Evolutionary conservation across 805 yeast species (phyloP).

Genomic region (Sugiyamaella americana): DNA sequence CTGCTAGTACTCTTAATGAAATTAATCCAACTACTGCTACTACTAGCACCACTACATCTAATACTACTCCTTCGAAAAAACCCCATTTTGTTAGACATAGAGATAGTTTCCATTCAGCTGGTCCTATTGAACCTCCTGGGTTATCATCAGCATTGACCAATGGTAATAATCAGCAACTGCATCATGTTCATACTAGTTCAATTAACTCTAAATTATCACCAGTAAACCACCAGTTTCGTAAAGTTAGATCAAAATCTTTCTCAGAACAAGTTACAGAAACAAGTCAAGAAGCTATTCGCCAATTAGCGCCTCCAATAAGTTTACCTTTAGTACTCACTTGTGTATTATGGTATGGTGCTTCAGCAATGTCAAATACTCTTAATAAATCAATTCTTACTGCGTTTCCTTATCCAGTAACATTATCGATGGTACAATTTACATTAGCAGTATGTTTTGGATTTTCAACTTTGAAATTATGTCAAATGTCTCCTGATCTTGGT

Average conservation of each 20-base stretch:
- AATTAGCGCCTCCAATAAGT: constrained; percentile 38
- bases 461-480: constrained; percentile 37
- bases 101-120: background rate
- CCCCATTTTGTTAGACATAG: background rate
- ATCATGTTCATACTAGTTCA: background rate
- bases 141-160: background rate
- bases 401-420: constrained; percentile 77
- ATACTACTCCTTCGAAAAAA: background rate
- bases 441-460: constrained; percentile 62
- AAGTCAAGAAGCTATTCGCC: constrained; percentile 33
- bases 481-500: constrained; percentile 27
- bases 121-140: background rate
- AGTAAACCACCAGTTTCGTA: background rate
- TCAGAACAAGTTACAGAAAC: constrained; percentile 16
- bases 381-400: constrained; percentile 67
- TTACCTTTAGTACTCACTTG: constrained; percentile 53
- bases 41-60: background rate
- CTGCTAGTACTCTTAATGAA: background rate
- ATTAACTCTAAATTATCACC: background rate
- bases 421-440: constrained; percentile 81
- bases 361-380: constrained; percentile 76
- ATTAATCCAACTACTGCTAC: background rate
- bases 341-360: constrained; percentile 68
- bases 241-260: constrained; percentile 19
- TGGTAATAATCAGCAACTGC: background rate